These are phyloP conservation scores for Calonectria crousiana DNA, from an alignment of 2,329 filamentous ascomycete genomes.

Conservation along the genomic window DNA sequence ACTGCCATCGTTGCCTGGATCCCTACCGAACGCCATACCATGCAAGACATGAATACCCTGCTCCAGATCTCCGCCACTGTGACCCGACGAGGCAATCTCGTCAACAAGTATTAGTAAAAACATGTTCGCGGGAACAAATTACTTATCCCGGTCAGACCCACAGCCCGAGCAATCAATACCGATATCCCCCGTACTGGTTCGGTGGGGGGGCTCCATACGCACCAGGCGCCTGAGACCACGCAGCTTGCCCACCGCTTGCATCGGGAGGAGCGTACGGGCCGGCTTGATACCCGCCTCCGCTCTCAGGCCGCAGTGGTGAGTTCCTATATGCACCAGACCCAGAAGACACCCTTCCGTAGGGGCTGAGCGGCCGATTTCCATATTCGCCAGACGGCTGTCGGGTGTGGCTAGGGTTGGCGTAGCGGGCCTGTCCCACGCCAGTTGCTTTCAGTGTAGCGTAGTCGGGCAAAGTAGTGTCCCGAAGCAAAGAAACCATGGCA, in stretches of 20 bases:
- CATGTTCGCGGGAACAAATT: slow-evolving; percentile 3
- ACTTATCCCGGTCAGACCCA: background rate
- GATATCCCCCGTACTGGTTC: slow-evolving; percentile 53
- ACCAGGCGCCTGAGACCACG: slow-evolving; percentile 47
- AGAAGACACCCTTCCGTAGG: slow-evolving; percentile 58
- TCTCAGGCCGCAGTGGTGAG: slow-evolving; percentile 63
- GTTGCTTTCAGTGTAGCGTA: slow-evolving; percentile 66
- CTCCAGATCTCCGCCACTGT: slow-evolving; percentile 13
- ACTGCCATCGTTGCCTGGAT: slow-evolving; percentile 32
- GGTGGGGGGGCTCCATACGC: slow-evolving; percentile 48
- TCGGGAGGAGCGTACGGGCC: slow-evolving; percentile 49
- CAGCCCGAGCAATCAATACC: slow-evolving; percentile 41
- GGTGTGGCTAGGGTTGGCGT: slow-evolving; percentile 51
- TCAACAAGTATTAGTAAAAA: slow-evolving; percentile 23
- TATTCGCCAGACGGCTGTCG: slow-evolving; percentile 60
- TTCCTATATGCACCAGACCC: slow-evolving; percentile 61
- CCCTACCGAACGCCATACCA: slow-evolving; percentile 44
- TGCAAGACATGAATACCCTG: slow-evolving; percentile 42
- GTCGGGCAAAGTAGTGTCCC: slow-evolving; percentile 75
- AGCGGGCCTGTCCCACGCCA: slow-evolving; percentile 51
- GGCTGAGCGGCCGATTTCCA: slow-evolving; percentile 59
- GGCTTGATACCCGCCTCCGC: slow-evolving; percentile 42
- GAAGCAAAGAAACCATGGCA: slow-evolving; percentile 79
- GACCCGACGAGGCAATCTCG: slow-evolving; percentile 12
- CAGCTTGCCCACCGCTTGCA: slow-evolving; percentile 34